Evolutionary conservation across 2,329 filamentous ascomycete species (phyloP), one percentile per base, ranked within the genome.

Genomic region (Seiridium unicorne): DNA sequence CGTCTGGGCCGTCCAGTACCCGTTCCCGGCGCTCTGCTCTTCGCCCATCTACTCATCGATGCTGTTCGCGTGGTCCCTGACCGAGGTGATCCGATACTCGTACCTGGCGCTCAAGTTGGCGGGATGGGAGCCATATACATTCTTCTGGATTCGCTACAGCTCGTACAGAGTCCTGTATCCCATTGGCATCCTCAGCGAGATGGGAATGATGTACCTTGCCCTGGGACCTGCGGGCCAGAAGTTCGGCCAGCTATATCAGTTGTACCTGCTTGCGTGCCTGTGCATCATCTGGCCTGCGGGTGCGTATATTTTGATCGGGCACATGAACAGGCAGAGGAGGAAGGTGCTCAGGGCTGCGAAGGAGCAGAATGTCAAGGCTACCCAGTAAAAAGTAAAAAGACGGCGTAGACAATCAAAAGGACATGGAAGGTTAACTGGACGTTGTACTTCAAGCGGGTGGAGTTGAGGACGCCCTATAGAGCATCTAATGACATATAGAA

Each of bases 91-190:
- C 69, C 89, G 95, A 58, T 99, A 99, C 83, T 85, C 86, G 53
- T 99, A 91, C 82, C 98, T 98, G 73, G 90, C 91, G 42, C 82
- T 93, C 69, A 87, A 86, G 67, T 84, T 95, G 38, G 78, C 81
- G 64, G 82, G 85, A 35, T 72, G 77, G 61, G 85, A 90, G 36
- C 91, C 93, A 0, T 73, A 69, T 0, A 79, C 82, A 61, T 83
- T 97, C 72, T 87, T 86, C 44, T 96, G 92, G 90, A 79, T 96
- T 75, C 83, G 93, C 68, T 93, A 97, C 77, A 97, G 96, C 75
- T 93, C 91, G 6, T 99, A 99, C 77, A 92, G 92, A 69, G 79
- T 97, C 44, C 84, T 99, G 31, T 99, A 99, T 77, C 95, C 95
- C 1, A 74, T 98, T 61, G 95, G 95, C 47, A 97, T 98, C 71